Evolutionary conservation across 108 stramenopile genomes (phyloP).

Genomic region (Conticribra guillardii): DNA sequence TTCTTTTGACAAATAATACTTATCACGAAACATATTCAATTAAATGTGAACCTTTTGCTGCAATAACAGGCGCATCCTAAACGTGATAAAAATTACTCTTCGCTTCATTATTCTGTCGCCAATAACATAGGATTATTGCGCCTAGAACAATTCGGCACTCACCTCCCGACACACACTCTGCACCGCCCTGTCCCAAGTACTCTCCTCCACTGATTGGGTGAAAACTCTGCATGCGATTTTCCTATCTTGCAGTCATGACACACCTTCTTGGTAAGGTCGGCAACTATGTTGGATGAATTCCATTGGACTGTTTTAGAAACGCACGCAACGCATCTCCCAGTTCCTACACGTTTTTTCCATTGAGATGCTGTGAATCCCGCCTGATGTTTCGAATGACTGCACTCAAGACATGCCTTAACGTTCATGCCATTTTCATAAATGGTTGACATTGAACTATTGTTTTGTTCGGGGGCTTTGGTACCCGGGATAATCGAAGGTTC

Average conservation of each 20-base stretch:
- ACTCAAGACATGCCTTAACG: conserved; percentile 14
- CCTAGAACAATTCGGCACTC: neutral
- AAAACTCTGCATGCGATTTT: conserved; percentile 8
- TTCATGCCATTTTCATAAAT: neutral
- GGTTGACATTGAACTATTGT: neutral
- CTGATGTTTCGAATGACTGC: conserved; percentile 8
- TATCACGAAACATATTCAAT: too few species aligned
- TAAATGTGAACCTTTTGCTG: too few species aligned
- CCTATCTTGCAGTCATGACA: conserved; percentile 6
- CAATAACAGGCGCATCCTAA: too few species aligned
- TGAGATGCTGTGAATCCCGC: conserved; percentile 24
- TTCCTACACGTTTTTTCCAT: conserved; percentile 20
- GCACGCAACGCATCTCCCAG: conserved; percentile 10
- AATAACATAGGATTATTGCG: neutral
- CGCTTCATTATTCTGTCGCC: neutral
- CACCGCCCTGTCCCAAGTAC: conserved; percentile 14
- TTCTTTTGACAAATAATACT: too few species aligned
- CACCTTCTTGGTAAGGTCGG: neutral
- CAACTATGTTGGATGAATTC: conserved; percentile 9
- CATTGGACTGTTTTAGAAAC: conserved; percentile 13
- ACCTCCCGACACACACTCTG: conserved; percentile 14
- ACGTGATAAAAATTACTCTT: neutral
- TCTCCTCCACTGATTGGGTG: conserved; percentile 23
- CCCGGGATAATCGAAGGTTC: too few species aligned
- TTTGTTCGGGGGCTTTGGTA: neutral